These are phyloP conservation scores for Penicillium sp. DNA, from an alignment of 2,329 filamentous ascomycete genomes.

Conservation along the genomic window DNA sequence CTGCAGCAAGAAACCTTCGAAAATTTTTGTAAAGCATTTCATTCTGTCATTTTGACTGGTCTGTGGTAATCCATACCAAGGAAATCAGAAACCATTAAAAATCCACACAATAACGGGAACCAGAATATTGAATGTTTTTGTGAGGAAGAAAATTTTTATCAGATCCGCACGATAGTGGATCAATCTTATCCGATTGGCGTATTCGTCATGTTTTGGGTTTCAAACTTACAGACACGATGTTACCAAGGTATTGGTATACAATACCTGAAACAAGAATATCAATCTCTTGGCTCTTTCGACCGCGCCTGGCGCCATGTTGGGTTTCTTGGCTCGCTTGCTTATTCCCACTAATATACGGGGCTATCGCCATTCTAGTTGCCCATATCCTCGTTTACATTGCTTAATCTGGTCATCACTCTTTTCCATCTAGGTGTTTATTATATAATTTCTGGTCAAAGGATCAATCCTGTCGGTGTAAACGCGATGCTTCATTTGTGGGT, in stretches of 20 bases:
- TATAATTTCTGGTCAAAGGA: background rate
- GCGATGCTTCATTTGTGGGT: background rate
- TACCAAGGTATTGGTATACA: background rate
- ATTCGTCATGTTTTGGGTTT: background rate
- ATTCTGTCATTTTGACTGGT: background rate
- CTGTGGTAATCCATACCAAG: background rate
- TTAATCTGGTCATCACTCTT: background rate
- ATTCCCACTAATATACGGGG: background rate
- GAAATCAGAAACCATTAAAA: background rate
- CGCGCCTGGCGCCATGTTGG: background rate
- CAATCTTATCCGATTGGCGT: conserved; percentile 2
- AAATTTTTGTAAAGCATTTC: background rate
- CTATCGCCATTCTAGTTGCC: background rate
- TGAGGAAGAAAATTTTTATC: background rate
- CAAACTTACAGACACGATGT: background rate
- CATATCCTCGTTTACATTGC: background rate
- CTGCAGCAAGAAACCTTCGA: background rate
- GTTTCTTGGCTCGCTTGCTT: background rate
- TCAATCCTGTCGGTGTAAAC: background rate
- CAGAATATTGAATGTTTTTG: background rate
- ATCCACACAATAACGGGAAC: background rate
- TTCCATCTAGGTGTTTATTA: background rate
- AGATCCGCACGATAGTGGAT: background rate
- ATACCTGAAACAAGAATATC: background rate
- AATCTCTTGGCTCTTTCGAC: background rate